Evolutionary conservation across 1,139 yeast species (phyloP).

Genomic region (Lodderomyces theae): DNA sequence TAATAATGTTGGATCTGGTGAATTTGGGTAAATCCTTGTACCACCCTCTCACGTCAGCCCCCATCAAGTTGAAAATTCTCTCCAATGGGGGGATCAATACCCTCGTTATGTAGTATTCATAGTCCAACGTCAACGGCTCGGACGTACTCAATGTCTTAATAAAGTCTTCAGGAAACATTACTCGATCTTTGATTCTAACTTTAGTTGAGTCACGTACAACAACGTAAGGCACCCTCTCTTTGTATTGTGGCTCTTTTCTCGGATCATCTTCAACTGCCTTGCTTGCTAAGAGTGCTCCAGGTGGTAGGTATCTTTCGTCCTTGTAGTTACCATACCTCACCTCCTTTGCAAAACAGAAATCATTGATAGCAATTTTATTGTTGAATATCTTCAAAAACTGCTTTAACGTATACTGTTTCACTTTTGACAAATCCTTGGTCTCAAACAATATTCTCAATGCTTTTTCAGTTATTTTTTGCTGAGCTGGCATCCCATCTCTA

Average conservation of each 20-base stretch:
- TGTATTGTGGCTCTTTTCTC: slow-evolving; percentile 79
- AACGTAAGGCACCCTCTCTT: slow-evolving; percentile 84
- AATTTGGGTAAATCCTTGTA: slow-evolving; percentile 61
- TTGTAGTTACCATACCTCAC: slow-evolving; percentile 83
- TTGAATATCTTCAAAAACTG: slow-evolving; percentile 65
- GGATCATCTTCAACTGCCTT: slow-evolving; percentile 61
- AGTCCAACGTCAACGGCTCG: slow-evolving; percentile 55
- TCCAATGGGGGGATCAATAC: slow-evolving; percentile 88
- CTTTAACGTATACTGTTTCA: slow-evolving; percentile 59
- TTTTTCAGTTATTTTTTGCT: slow-evolving; percentile 75
- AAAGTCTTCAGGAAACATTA: slow-evolving; percentile 75
- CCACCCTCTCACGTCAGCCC: slow-evolving; percentile 80
- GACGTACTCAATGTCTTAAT: slow-evolving; percentile 36
- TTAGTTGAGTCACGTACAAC: slow-evolving; percentile 69
- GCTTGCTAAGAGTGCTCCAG: slow-evolving; percentile 83
- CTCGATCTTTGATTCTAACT: slow-evolving; percentile 70
- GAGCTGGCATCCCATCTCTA: slow-evolving; percentile 93
- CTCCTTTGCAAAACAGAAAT: slow-evolving; percentile 89
- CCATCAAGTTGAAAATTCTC: slow-evolving; percentile 75
- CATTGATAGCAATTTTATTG: slow-evolving; percentile 66
- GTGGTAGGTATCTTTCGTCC: slow-evolving; percentile 70
- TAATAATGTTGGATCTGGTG: slow-evolving; percentile 7
- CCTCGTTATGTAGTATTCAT: slow-evolving; percentile 79
- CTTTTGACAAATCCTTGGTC: slow-evolving; percentile 64
- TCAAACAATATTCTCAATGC: slow-evolving; percentile 68